Conservation (phyloP, 208 protist genomes). For the Naegleria gruberi region DNA sequence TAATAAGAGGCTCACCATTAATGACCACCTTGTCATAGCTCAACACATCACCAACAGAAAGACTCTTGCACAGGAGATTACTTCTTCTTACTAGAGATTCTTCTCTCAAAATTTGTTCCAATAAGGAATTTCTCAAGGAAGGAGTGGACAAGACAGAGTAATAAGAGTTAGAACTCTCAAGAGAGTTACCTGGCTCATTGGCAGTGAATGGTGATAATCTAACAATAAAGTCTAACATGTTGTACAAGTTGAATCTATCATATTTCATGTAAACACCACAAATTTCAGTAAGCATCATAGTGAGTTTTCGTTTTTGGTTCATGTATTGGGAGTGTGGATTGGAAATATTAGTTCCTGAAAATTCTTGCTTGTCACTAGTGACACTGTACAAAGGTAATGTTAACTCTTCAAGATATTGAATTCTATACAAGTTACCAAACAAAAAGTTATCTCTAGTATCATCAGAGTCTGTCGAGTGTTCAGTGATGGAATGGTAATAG, state of each 20-base stretch:
- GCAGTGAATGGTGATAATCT: background rate
- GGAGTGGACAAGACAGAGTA: background rate
- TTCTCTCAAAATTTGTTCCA: background rate
- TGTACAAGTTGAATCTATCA: background rate
- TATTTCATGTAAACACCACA: background rate
- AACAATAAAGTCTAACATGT: background rate
- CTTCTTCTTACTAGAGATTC: background rate
- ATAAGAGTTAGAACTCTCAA: background rate
- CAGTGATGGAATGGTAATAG: background rate
- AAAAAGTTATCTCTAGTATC: background rate
- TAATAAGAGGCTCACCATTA: background rate
- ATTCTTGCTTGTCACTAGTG: background rate
- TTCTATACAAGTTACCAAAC: background rate
- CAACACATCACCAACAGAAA: background rate
- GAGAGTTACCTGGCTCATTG: background rate
- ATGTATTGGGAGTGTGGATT: background rate
- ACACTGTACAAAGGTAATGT: background rate
- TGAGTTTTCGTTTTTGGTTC: background rate
- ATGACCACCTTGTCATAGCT: background rate
- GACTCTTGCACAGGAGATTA: background rate
- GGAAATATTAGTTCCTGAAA: background rate
- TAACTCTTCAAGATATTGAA: background rate
- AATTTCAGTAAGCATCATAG: background rate
- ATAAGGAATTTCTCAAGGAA: background rate
- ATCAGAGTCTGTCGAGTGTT: background rate